Base-by-base conservation (phyloP, 2,329 filamentous ascomycete genomes). In the Trichoderma asperellum region DNA sequence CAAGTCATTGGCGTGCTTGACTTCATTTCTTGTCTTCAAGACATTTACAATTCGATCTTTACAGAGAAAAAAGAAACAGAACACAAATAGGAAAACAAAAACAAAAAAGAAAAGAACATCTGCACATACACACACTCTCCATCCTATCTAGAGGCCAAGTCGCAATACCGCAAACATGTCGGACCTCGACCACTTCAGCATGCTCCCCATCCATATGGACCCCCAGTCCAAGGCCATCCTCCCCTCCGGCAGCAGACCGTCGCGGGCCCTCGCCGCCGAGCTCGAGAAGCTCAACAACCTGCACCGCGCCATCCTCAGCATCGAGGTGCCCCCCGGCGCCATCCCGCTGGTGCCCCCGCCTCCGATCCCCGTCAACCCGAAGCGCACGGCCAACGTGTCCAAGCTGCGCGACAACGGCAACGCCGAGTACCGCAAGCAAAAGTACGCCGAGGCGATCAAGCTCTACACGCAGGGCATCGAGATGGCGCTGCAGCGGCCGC, bases 321-420 rank as follows among this genome's bases (percentile, higher is more conserved):
- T 77, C 70, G 79, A 80, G 12, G 73, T 73, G 11, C 87, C 93
- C 0, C 65, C 65, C 74, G 85, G 88, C 56, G 80, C 83, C 35
- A 88, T 91, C 6, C 86, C 88, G 70, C 85, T 82, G 59, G 84
- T 93, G 24, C 95, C 95, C 0, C 94, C 94, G 5, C 92, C 95
- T 0, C 96, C 96, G 0, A 87, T 97, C 53, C 94, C 94, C 70
- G 91, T 97, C 71, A 96, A 97, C 84, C 94, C 93, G 63, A 97
- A 97, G 83, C 93, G 95, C 77, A 90, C 88, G 73, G 93, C 92
- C 43, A 89, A 94, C 78, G 92, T 99, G 81, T 88, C 86, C 81
- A 98, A 98, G 83, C 89, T 98, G 73, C 92, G 94, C 78, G 96
- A 98, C 79, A 87, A 87, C 69, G 95, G 93, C 76, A 97, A 97